Base-by-base conservation (phyloP, 768 basidiomycete genomes). In the Amyloporia xantha region DNA sequence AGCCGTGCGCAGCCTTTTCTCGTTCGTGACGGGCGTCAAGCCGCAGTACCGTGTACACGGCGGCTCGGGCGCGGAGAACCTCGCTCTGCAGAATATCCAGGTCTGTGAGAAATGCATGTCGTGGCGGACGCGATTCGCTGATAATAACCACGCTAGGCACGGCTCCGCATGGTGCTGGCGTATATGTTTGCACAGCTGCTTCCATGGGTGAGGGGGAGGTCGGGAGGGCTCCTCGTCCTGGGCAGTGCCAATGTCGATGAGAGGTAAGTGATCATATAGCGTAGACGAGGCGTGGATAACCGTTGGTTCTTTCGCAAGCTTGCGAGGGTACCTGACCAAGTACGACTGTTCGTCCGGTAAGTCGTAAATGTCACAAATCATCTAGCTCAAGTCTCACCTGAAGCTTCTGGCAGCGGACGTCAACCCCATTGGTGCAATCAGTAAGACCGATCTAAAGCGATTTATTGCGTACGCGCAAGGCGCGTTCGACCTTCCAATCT, bases 191-290 rank as follows among this genome's bases (percentile, higher is more conserved):
- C 95, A 6, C 95, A 97, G 60, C 79, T 98, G 3, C 67, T 97
- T 26, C 95, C 92, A 2, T 97, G 90, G 85, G 89, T 86, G 0
- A 73, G 94, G 52, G 91, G 93, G 0, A 79, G 79, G 60, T 66
- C 67, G 35, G 96, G 96, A 1, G 91, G 91, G 5, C 66, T 99
- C 28, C 80, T 98, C 21, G 96, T 98, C 1, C 76, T 98, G n/a
- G 96, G 96, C 1, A 94, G 91, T 54, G 94, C 96, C 15, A 98
- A 98, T 61, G 96, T 99, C 2, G 96, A 99, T 59, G 96, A 98
- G 71, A 95, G 91, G 91, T 85, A 49, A 24, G 36, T 39, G 45
- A n/a, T 5, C 36, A 30, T 10, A 21, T 24, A 42, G 11, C 19
- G n/a, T n/a, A 4, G 30, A 15, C n/a, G 38, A 46, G 11, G 48